Evolutionary conservation across 352 stramenopile species (phyloP), one percentile per base, ranked within the genome.

Genomic region (Globisporangium apiculatum): DNA sequence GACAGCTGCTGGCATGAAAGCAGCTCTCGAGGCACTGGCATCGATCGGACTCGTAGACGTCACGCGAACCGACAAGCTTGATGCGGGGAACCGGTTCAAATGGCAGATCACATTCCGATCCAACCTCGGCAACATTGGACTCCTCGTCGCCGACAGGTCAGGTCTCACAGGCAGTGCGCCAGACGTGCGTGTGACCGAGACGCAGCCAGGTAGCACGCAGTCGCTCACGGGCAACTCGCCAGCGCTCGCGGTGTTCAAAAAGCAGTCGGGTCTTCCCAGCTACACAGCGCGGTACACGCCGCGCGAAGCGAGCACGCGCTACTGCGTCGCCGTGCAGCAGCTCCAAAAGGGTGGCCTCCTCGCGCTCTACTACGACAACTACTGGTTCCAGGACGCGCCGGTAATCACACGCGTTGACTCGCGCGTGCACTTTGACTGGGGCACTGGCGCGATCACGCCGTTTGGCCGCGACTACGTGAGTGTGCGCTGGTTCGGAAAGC

Each of bases 391-490:
- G 58, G 95, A 96, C 48, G 72, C 79, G 5, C 90, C 95, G 8
- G 85, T 89, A n/a, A 75, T 98, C 24, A 68, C 83, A 14, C 69
- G 86, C 46, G 73, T 98, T 3, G 95, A 98, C 58, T 51, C 83
- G 11, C 73, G 73, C 36, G 68, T 98, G 35, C 64, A 86, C 14
- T 97, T 97, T 56, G 72, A 95, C 65, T 97, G 88, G 87, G 94
- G 94, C 10, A 85, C 83, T n/a, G 75, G 78, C 15, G 59, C 87
- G 35, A 92, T 99, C 53, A 98, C 95, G 4, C 75, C 84, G 36
- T 98, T 95, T 60, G 91, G 91, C 5, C 75, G 91, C 18, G 95
- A 99, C 60, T 98, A 98, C 63, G 90, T 99, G 12, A 98, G 91
- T 54, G 86, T 96, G 46, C 79, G 94, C 0, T 99, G 92, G 92